Conservation (phyloP, 2,329 filamentous ascomycete genomes). For the Fusarium napiforme region DNA sequence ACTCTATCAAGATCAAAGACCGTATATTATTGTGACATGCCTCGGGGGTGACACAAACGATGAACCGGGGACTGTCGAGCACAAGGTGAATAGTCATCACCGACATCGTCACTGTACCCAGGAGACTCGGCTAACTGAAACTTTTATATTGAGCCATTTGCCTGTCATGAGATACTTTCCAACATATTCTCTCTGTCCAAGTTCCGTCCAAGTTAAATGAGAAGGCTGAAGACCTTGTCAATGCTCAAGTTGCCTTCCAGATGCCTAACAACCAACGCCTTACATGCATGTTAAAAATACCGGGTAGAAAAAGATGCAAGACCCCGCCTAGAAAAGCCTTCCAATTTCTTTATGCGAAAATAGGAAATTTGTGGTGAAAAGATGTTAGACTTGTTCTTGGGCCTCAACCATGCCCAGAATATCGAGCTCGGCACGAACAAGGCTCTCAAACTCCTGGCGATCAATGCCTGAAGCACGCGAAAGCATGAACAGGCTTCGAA, state of each 20-base stretch:
- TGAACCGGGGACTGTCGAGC: neutral
- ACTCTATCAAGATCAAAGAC: neutral
- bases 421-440: conserved; percentile 78
- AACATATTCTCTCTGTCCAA: neutral
- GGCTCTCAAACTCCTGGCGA: conserved; percentile 76
- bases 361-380: neutral
- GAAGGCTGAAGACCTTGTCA: neutral
- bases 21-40: too few species aligned
- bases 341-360: neutral
- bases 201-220: conserved; percentile 12
- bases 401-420: conserved; percentile 76
- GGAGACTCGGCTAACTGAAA: neutral
- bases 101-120: neutral
- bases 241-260: conserved; percentile 1
- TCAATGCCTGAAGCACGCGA: conserved; percentile 78
- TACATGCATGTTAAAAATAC: conserved; percentile 31
- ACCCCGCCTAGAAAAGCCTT: neutral
- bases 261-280: conserved; percentile 38
- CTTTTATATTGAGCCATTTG: conserved; percentile 6
- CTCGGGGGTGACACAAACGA: neutral
- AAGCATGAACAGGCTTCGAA: conserved; percentile 80
- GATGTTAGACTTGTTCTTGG: conserved; percentile 44
- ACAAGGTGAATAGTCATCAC: neutral
- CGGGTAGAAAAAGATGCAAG: conserved; percentile 3
- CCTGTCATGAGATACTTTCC: conserved; percentile 17